Evolutionary conservation across 1,139 yeast species (phyloP), one percentile per base, ranked within the genome.

Genomic region (Yamadazyma atlantica): DNA sequence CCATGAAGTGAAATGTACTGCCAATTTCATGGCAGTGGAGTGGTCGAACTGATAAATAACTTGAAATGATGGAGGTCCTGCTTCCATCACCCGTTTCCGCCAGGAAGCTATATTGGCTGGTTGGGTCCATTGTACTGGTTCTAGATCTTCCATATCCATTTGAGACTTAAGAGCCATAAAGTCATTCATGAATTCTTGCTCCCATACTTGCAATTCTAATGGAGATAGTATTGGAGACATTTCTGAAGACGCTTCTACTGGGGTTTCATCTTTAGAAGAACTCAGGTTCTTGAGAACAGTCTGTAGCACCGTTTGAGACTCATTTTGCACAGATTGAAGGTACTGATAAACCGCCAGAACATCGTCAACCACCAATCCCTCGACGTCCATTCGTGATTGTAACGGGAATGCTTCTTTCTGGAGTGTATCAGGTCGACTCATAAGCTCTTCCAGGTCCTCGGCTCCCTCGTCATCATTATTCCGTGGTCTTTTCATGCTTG

Each of bases 1-100:
- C 75, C 75, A 69, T 36, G 61, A 58, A 19, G 74, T 66, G 34
- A 54, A 54, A 39, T 64, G 60, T 1, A 64, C 60, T 18, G 71
- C 43, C 17, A 70, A 55, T 43, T 62, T 65, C 43, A 70, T 59
- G 12, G 58, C 53, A 1, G 65, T 59, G 6, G 62, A 50, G 34
- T 70, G 69, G 31, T 64, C 66, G 6, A 70, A 41, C 5, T 37
- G 33, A 39, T 62, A 54, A 5, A 47, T 22, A 30, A 43, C 52
- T 2, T 46, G 50, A 2, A 60, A 48, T 1, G 57, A 41, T 0
- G 71, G 70, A 4, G 74, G 70, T 1, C 48, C 49, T 24, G 41
- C 44, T 21, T 58, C 55, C 32, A 62, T 48, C 6, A 69, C 55
- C 25, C 46, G 44, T 31, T 55, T 47, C 24, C 73, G 49, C 73